Percentiles rank a stretch among this genome's conserved stretches.
phyloP scores from a whole-genome alignment of 192 early-diverging fungal genomes.

The Backusella parvicylindrica region DNA sequence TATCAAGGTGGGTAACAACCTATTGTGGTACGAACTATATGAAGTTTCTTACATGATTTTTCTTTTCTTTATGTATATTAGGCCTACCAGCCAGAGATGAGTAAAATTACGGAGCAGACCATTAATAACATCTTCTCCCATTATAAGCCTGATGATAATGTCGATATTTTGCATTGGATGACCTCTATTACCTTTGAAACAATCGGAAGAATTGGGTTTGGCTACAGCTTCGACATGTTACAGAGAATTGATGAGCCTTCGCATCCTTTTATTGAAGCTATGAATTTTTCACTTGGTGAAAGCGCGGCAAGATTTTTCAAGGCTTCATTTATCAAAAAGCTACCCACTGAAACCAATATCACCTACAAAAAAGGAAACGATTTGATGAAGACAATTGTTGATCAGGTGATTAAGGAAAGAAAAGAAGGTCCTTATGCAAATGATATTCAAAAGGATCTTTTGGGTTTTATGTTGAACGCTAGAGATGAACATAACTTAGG shows the following conservation, averaged over 20 bases:
- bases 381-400: constrained; percentile 45
- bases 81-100: constrained; percentile 45
- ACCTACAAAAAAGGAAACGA: constrained; percentile 32
- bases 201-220: constrained; percentile 53
- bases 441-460: constrained; percentile 41
- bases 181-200: constrained; percentile 57
- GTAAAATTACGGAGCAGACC: constrained; percentile 29
- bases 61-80: not conserved
- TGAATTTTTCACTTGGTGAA: constrained; percentile 38
- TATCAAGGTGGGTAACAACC: constrained; percentile 24
- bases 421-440: constrained; percentile 30
- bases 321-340: constrained; percentile 38
- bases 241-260: constrained; percentile 6
- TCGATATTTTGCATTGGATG: constrained; percentile 45
- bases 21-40: not conserved
- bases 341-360: constrained; percentile 41
- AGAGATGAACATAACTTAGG: constrained; percentile 30
- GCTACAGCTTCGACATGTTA: constrained; percentile 44
- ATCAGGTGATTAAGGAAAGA: constrained; percentile 48
- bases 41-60: not conserved
- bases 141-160: constrained; percentile 23
- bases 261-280: constrained; percentile 33
- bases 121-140: constrained; percentile 30
- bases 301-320: constrained; percentile 23
- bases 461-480: constrained; percentile 58